phyloP scores from a whole-genome alignment of 2,329 filamentous ascomycete genomes.

The Penicillium sp. region DNA sequence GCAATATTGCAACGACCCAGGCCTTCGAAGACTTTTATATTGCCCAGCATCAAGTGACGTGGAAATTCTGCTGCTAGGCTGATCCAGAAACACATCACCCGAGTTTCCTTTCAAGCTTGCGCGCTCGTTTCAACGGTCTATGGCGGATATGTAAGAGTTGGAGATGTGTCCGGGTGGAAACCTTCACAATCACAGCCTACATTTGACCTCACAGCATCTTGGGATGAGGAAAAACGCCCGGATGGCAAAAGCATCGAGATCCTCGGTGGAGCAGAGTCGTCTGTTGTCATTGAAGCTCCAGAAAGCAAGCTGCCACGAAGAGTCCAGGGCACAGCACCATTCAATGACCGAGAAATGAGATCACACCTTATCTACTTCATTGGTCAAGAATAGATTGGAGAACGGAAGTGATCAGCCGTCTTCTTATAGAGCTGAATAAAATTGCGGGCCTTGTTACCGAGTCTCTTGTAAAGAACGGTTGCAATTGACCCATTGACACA shows the following conservation, averaged over 20 bases:
- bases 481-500: no score
- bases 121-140: slow-evolving; percentile 15
- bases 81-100: slow-evolving; percentile 6
- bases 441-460: no score
- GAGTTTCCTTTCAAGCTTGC: slow-evolving; percentile 13
- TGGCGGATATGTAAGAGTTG: slow-evolving; percentile 16
- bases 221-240: slow-evolving; percentile 2
- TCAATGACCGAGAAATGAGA: neutral
- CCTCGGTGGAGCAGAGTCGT: slow-evolving; percentile 9
- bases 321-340: slow-evolving; percentile 2
- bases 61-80: slow-evolving; percentile 12
- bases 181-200: slow-evolving; percentile 10
- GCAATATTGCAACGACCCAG: no score
- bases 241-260: slow-evolving; percentile 11
- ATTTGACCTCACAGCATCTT: slow-evolving; percentile 6
- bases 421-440: no score
- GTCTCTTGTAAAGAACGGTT: no score
- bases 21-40: slow-evolving; percentile 10
- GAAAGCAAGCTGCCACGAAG: slow-evolving; percentile 5
- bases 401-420: no score
- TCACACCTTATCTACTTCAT: slow-evolving; percentile 13
- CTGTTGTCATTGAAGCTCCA: slow-evolving; percentile 13
- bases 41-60: slow-evolving; percentile 15
- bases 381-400: slow-evolving; percentile 13
- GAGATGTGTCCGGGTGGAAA: slow-evolving; percentile 9